These are phyloP conservation scores for Paratinospora sagittata DNA, from an alignment of 164 flowering plant genomes.

Conservation along the genomic window DNA sequence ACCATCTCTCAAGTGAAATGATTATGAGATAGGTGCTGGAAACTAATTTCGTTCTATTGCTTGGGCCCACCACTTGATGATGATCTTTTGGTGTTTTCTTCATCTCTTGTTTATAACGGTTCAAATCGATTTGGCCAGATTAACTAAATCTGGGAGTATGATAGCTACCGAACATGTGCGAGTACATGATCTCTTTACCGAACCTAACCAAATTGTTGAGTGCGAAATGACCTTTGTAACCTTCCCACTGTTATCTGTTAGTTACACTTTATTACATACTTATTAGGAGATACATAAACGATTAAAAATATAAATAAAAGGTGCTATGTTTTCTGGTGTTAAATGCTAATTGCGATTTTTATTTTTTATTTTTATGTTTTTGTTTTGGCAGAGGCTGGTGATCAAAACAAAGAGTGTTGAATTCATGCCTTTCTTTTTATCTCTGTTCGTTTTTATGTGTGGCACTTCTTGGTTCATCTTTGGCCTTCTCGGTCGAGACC, in stretches of 20 bases:
- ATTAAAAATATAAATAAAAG: background rate
- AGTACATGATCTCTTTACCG: background rate
- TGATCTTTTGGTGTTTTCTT: no score
- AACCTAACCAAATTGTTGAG: background rate
- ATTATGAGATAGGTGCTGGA: background rate
- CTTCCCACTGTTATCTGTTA: background rate
- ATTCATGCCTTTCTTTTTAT: conserved; percentile 58
- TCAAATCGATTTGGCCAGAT: no score
- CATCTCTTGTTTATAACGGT: no score
- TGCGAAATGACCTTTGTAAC: background rate
- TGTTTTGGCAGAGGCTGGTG: conserved; percentile 41
- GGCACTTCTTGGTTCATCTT: conserved; percentile 48
- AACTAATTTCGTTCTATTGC: no score
- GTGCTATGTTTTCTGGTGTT: background rate
- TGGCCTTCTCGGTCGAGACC: conserved; percentile 48
- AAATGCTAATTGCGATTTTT: background rate
- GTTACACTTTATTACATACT: no score
- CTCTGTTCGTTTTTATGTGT: conserved; percentile 40
- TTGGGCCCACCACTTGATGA: no score
- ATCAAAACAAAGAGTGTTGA: conserved; percentile 52
- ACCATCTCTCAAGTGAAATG: no score
- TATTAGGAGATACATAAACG: no score
- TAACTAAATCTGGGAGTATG: background rate
- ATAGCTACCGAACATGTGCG: background rate
- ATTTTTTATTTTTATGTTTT: no score